phyloP scores from a whole-genome alignment of 176 grass and related monocot genomes.

The Carex kokanica region DNA sequence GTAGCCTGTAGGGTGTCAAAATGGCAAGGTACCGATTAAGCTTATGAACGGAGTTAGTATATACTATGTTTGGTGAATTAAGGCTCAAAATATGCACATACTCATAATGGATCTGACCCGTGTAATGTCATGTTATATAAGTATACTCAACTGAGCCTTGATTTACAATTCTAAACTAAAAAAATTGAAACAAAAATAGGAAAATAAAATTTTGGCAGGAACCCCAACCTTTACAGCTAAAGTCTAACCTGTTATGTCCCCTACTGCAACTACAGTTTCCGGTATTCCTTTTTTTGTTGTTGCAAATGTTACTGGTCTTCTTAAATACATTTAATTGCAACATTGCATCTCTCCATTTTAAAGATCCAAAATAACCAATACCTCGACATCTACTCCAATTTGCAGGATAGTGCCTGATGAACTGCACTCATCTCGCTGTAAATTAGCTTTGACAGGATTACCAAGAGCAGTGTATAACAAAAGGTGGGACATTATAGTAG shows the following conservation, averaged over 20 bases:
- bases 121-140: not conserved
- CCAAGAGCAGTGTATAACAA: constrained; percentile 55
- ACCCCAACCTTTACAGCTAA: not conserved
- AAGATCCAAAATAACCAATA: not conserved
- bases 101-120: not conserved
- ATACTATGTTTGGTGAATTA: not conserved
- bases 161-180: not conserved
- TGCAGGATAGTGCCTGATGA: constrained; percentile 19
- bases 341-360: not conserved
- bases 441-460: constrained; percentile 50
- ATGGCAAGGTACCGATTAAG: not conserved
- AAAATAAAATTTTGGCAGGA: not conserved
- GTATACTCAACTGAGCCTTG: not conserved
- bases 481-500: constrained; percentile 75
- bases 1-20: not conserved
- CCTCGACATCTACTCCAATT: not conserved
- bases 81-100: not conserved
- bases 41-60: not conserved
- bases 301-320: not conserved
- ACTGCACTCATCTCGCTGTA: constrained; percentile 32
- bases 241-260: not conserved
- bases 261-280: not conserved
- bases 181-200: not conserved
- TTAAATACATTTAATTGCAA: not conserved
- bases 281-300: not conserved